Base-by-base conservation (phyloP, 1,284 basidiomycete species). In the Cryptococcus deneoformans region DNA sequence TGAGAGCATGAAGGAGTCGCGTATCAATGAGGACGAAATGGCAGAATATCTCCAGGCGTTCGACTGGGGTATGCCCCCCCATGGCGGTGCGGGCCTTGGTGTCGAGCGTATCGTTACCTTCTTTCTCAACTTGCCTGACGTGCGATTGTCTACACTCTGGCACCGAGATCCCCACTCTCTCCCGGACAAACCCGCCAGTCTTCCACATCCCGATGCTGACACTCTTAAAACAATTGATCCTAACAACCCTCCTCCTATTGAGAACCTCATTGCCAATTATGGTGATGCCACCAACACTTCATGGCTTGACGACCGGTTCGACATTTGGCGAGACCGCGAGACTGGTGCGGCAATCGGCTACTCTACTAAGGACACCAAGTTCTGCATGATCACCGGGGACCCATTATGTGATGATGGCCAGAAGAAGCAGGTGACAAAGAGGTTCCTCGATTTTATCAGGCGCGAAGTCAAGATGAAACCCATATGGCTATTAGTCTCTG, bases 271-370 rank as follows among this genome's bases (percentile, higher is more conserved):
- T 57, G 82, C 81, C 40, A 80, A 81, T 61, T 84, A 83, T 66
- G 82, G 83, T 43, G 82, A 83, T 61, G 81, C 82, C 40, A 80
- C 82, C 58, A 83, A 83, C 66, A 84, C 82, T 16, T 81, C 81
- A 3, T 83, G 81, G 81, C 74, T 82, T 12, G 82, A 84, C 63
- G 80, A 81, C n/a, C 75, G 81, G n/a, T 83, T 82, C 77, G 73
- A 79, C 35, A 74, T 83, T 29, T 84, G 82, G 82, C 77, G 82
- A 44, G 80, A 84, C 61, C 14, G 40, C 3, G 65, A 71, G 24
- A 82, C 79, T 0, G 82, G 82, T 24, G 81, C 80, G 0, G 82
- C 81, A 0, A 72, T 83, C 1, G 82, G 82, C 16, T 83, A 82
- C 65, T 78, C 80, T 42, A 56, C 54, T 45, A 66, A 70, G 14